Percentiles rank a stretch among this genome's conserved stretches.
Evolutionary conservation across 176 grass and related monocot genomes (phyloP).

Genomic region (Secale cereale): DNA sequence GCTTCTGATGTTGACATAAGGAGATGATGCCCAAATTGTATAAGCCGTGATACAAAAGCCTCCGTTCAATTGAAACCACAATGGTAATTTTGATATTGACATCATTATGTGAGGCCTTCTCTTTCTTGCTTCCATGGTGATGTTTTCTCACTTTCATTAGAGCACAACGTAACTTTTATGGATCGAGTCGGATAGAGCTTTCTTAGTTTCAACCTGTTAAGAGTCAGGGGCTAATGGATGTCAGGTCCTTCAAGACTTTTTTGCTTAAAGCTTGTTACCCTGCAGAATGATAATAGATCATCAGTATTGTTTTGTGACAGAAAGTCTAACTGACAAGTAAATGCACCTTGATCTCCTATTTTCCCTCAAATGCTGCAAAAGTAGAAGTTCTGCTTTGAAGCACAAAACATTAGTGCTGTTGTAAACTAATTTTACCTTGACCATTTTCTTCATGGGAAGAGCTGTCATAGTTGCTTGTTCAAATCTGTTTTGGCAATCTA

Average conservation of each 20-base stretch:
- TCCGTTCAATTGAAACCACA: conserved; percentile 20
- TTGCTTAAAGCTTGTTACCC: neutral
- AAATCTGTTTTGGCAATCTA: neutral
- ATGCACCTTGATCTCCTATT: neutral
- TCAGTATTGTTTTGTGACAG: neutral
- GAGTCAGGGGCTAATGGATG: conserved; percentile 5
- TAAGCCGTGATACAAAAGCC: neutral
- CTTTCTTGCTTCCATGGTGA: conserved; percentile 23
- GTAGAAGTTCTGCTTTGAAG: conserved; percentile 8
- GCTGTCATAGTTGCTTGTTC: conserved; percentile 2
- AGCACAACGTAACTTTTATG: neutral
- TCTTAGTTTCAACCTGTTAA: conserved; percentile 7
- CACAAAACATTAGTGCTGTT: neutral
- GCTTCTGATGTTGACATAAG: conserved; percentile 22
- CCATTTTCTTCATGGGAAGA: neutral
- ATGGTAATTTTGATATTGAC: conserved; percentile 17
- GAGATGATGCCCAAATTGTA: neutral
- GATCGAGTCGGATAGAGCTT: neutral
- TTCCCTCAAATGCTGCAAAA: conserved; percentile 16
- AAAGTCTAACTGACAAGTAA: conserved; percentile 15
- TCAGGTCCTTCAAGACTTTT: neutral
- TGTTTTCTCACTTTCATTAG: neutral
- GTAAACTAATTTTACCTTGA: conserved; percentile 8
- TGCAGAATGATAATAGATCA: neutral
- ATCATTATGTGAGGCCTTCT: conserved; percentile 1